Base-by-base conservation (phyloP, 2,329 filamentous ascomycete species). In the Colletotrichum tanaceti region DNA sequence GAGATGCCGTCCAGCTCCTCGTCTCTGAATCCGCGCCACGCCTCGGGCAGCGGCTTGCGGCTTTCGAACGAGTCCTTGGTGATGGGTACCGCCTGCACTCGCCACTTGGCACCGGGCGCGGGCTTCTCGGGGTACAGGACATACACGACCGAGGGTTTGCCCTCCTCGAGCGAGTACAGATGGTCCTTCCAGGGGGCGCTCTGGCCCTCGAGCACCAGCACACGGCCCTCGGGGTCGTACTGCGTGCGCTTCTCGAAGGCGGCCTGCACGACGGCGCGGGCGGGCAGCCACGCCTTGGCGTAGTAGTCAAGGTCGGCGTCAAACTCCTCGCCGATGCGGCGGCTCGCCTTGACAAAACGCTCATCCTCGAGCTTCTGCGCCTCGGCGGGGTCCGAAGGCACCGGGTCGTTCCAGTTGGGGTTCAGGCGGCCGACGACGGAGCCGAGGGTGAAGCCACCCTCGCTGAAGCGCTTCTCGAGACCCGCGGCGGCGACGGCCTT, bases 151-250 rank as follows among this genome's bases (percentile, higher is more conserved):
- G 76, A 76, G 9, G 78, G 73, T 20, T 89, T 87, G 47, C 88
- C 82, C 22, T 79, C 86, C 81, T 99, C 96, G 35, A 98, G 87
- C 20, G 87, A 89, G 82, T 97, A 98, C 20, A 99, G 86, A 79
- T 99, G 96, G 76, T 98, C 95, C 79, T 97, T 96, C 96, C 96
- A 98, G 2, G 95, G 95, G 70, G 95, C 92, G 67, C 91, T 90
- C 77, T 92, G 90, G 43, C 84, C 84, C 71, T 91, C 87, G 65
- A 99, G 86, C 32, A 98, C 90, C 75, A 98, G 85, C 69, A 98
- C 88, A 71, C 93, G 90, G 65, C 94, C 94, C 72, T 90, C 83
- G 11, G 90, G 76, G 77, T 97, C 92, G 76, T 89, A 87, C 73
- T 91, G 83, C 35, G 81, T 77, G 63, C 95, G 90, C 71, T 86